Conservation (phyloP, 495 filamentous ascomycete genomes). For the Hypoxylon fuscum region DNA sequence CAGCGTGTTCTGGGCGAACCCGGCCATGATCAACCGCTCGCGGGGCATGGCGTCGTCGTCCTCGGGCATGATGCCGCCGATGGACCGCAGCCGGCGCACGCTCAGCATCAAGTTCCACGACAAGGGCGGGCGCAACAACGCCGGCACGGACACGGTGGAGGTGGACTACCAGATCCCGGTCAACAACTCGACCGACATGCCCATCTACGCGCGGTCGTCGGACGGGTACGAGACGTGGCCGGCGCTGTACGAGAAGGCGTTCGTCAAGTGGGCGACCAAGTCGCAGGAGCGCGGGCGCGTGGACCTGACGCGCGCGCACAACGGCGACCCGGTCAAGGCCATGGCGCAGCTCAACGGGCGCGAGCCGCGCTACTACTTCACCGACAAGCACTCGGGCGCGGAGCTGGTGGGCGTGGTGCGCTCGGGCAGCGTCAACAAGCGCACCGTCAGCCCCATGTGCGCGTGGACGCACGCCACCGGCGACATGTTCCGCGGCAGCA, state of each 20-base stretch:
- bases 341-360: conserved; percentile 50
- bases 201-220: conserved; percentile 49
- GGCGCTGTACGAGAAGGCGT: conserved; percentile 53
- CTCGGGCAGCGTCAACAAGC: conserved; percentile 44
- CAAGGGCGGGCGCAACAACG: conserved; percentile 52
- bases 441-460: conserved; percentile 44
- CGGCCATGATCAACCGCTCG: conserved; percentile 43
- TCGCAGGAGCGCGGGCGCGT: conserved; percentile 30
- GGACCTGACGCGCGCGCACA: conserved; percentile 44
- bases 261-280: conserved; percentile 47
- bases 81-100: conserved; percentile 15
- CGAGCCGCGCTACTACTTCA: conserved; percentile 45
- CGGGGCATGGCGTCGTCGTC: not conserved
- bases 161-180: conserved; percentile 49
- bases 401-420: conserved; percentile 47
- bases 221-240: conserved; percentile 49
- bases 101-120: conserved; percentile 46
- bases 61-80: not conserved
- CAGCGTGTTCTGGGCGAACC: conserved; percentile 49
- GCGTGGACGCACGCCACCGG: conserved; percentile 45
- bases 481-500: conserved; percentile 45
- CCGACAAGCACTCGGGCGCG: conserved; percentile 26
- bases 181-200: conserved; percentile 48
- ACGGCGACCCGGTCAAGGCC: conserved; percentile 51
- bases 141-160: conserved; percentile 44